These are phyloP conservation scores for Phytopythium helicoides DNA, from an alignment of 352 stramenopile genomes.

Conservation along the genomic window DNA sequence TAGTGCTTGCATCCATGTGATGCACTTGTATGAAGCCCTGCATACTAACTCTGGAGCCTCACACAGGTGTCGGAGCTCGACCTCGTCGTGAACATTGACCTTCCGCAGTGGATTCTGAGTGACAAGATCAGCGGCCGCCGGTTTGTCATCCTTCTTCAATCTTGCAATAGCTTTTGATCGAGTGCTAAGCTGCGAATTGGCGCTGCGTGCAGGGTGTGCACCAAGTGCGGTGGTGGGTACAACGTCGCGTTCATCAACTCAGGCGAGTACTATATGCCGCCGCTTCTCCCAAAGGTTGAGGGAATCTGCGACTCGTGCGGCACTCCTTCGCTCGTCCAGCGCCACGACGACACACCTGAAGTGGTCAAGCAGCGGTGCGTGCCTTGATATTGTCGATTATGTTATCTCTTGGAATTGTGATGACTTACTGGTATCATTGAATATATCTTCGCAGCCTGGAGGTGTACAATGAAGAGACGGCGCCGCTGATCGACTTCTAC, in stretches of 20 bases:
- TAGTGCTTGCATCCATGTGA: not conserved
- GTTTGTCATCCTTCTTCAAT: constrained; percentile 21
- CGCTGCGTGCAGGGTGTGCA: constrained; percentile 57
- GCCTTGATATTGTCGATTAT: not conserved
- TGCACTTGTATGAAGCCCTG: too few relatives aligned
- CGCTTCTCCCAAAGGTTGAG: constrained; percentile 83
- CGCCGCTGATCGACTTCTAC: constrained; percentile 88
- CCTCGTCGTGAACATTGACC: constrained; percentile 86
- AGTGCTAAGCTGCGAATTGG: not conserved
- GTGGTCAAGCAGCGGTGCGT: constrained; percentile 71
- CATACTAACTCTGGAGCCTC: too few relatives aligned
- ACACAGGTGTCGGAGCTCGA: constrained; percentile 59
- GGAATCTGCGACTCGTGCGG: constrained; percentile 82
- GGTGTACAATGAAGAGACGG: constrained; percentile 89
- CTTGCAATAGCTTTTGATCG: not conserved
- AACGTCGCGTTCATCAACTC: constrained; percentile 88
- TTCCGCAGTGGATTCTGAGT: constrained; percentile 85
- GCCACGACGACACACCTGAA: constrained; percentile 75
- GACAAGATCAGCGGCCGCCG: constrained; percentile 89
- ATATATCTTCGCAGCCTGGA: constrained; percentile 39
- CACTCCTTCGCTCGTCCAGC: constrained; percentile 67
- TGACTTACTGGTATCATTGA: not conserved
- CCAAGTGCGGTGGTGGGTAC: constrained; percentile 79
- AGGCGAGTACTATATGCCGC: constrained; percentile 89
- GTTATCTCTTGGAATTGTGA: not conserved